Evolutionary conservation across 2,329 filamentous ascomycete species (phyloP).

Genomic region (Colletotrichum costaricense): DNA sequence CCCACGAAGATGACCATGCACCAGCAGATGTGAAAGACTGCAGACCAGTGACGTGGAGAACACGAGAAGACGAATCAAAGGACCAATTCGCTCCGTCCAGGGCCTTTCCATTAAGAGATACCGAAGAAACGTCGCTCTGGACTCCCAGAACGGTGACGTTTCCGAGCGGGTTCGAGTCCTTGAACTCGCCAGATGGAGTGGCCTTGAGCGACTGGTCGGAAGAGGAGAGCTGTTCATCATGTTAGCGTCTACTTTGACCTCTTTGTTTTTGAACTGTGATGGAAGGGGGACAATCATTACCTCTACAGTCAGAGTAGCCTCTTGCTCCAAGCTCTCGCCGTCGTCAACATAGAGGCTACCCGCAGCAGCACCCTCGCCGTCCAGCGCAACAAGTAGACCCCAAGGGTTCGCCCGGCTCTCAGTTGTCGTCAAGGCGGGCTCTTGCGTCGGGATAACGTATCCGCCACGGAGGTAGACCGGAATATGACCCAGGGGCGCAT

Average conservation of each 20-base stretch:
- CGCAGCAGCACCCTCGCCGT: conserved; percentile 62
- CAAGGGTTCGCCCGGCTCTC: conserved; percentile 73
- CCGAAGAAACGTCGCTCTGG: conserved; percentile 47
- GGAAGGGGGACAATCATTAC: conserved; percentile 38
- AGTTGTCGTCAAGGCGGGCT: conserved; percentile 74
- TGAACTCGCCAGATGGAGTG: conserved; percentile 61
- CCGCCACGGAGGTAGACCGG: conserved; percentile 79
- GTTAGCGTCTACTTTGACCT: neutral
- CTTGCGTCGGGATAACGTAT: conserved; percentile 73
- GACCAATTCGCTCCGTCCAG: conserved; percentile 46
- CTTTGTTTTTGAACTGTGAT: conserved; percentile 6
- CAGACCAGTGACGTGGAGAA: neutral
- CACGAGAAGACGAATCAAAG: conserved; percentile 5
- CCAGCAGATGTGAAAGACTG: conserved; percentile 4
- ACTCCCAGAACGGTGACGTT: conserved; percentile 75
- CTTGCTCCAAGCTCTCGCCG: conserved; percentile 69
- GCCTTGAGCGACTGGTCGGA: conserved; percentile 58
- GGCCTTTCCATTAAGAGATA: conserved; percentile 62
- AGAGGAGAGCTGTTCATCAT: conserved; percentile 52
- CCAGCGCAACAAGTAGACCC: conserved; percentile 73
- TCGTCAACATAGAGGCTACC: conserved; percentile 80
- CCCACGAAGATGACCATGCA: conserved; percentile 19
- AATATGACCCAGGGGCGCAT: conserved; percentile 60
- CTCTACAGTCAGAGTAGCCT: conserved; percentile 63
- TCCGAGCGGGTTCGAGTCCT: conserved; percentile 67